Percentiles rank a stretch among this genome's conserved stretches.
phyloP scores from a whole-genome alignment of 306 rosid species.

The Pyrus betulifolia region DNA sequence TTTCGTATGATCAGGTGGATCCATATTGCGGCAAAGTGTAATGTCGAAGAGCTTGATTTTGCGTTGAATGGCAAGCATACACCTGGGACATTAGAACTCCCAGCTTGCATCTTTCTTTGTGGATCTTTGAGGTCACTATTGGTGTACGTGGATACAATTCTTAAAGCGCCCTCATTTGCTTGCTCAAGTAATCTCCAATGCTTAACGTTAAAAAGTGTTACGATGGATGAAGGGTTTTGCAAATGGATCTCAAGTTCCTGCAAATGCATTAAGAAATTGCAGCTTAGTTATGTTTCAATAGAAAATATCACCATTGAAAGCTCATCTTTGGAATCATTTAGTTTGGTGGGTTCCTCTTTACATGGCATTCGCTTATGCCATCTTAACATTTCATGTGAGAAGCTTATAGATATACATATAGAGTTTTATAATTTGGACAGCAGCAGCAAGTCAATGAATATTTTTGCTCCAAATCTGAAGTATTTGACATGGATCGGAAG shows the following conservation, averaged over 20 bases:
- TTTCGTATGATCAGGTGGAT: neutral
- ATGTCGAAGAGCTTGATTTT: neutral
- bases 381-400: neutral
- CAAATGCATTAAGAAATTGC: conserved; percentile 1
- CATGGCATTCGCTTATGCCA: neutral
- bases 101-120: neutral
- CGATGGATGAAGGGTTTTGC: neutral
- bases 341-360: neutral
- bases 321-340: neutral
- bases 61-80: too few relatives aligned
- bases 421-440: neutral
- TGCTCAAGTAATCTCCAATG: neutral
- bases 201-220: neutral
- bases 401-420: neutral
- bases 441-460: neutral
- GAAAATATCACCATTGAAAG: neutral
- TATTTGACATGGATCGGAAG: neutral
- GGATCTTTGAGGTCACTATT: neutral
- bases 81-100: neutral
- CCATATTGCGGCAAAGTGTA: neutral
- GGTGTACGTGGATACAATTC: neutral
- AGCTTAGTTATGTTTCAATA: neutral
- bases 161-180: neutral
- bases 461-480: neutral
- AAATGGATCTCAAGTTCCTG: neutral